Evolutionary conservation across 768 basidiomycete species (phyloP).

Genomic region (Asterophora lycoperdoides): DNA sequence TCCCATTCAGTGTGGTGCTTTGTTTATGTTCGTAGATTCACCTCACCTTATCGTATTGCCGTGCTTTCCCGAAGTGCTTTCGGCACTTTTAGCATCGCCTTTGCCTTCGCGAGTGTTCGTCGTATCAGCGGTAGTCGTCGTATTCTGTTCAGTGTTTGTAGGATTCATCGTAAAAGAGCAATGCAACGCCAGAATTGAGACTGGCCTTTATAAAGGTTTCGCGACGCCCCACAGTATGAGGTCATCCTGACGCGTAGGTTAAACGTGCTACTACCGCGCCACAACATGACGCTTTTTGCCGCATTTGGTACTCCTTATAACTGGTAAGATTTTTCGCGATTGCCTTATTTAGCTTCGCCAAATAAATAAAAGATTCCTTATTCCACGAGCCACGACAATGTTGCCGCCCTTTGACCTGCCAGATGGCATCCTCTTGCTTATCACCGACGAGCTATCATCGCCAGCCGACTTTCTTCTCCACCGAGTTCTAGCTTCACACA

Average conservation of each 20-base stretch:
- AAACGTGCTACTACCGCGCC: too few species aligned
- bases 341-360: background rate
- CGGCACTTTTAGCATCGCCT: background rate
- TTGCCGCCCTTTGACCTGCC: slow-evolving; percentile 53
- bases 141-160: background rate
- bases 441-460: slow-evolving; percentile 68
- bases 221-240: too few species aligned
- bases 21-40: too few species aligned
- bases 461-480: slow-evolving; percentile 75
- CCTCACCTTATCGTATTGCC: background rate
- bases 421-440: slow-evolving; percentile 48
- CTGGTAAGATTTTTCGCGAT: too few species aligned
- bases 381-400: slow-evolving; percentile 22
- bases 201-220: background rate
- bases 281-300: too few species aligned
- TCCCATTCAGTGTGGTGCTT: background rate
- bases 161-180: background rate
- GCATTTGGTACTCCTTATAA: too few species aligned
- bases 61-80: background rate
- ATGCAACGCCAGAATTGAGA: background rate
- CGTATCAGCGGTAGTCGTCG: background rate
- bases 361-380: background rate
- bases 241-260: too few species aligned
- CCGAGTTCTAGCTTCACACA: slow-evolving; percentile 42
- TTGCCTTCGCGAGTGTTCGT: background rate